Evolutionary conservation across 805 yeast species (phyloP), one percentile per base, ranked within the genome.

Genomic region (Candida patagonica): DNA sequence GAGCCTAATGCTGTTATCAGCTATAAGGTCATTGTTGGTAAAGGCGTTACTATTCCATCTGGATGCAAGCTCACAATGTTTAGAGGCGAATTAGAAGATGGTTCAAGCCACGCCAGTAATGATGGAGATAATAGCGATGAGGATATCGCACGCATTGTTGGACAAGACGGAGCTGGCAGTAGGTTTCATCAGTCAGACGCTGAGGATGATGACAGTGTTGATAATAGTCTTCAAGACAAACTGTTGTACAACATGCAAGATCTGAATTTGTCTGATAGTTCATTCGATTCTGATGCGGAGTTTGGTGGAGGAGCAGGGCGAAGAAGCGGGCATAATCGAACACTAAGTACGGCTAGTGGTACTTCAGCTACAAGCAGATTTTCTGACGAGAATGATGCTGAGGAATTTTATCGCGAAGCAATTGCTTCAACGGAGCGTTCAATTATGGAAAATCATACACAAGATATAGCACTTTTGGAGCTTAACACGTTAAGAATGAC

Each of bases 401-500:
- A 84, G 58, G 85, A 81, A 56, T 89, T 89, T 61, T 73, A 73
- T 49, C 72, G 70, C 42, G 98, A 92, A 67, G 98, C 96, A n/a
- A 68, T 81, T 43, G 96, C 94, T 8, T 86, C 96, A 0, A 83
- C 92, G 24, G 85, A 80, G 51, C 73, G 98, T 56, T 94, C 98
- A 1, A 73, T 92, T 61, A 89, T 83, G 50, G 80, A 88, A 54
- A 83, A 86, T 59, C 98, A 92, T 61, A 94, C 84, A 53, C 69
- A 86, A 44, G 96, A 89, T 57, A 88, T 95, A 10, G 96, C 98
- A 0, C 64, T 86, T 47, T 66, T 92, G 44, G 98, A 92, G 63
- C 72, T 92, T 53, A 89, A 89, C 58, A 92, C 98, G 0, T 70
- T 92, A 55, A 74, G 97, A 63, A 89, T 92, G 98, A 85, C 96